phyloP scores from a whole-genome alignment of 305 asterid species.

The Fraxinus latifolia region DNA sequence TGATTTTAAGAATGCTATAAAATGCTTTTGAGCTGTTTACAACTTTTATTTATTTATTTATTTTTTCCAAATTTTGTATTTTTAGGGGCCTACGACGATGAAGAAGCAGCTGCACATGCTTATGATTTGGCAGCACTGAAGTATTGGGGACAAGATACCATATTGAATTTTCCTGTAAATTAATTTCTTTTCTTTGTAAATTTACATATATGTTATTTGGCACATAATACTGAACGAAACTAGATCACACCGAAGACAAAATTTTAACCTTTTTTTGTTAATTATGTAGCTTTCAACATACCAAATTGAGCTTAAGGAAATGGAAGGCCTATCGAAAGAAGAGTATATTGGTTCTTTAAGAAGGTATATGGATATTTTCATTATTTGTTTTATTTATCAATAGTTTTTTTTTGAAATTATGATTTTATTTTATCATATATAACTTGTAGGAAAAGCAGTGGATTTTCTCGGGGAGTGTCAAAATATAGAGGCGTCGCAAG shows the following conservation, averaged over 20 bases:
- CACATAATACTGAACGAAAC: background rate
- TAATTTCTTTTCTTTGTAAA: background rate
- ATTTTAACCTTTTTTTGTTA: background rate
- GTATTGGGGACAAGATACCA: slow-evolving; percentile 75
- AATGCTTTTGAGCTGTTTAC: background rate
- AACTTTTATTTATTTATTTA: background rate
- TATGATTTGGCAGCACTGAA: slow-evolving; percentile 68
- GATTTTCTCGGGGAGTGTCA: slow-evolving; percentile 96
- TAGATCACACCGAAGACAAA: background rate
- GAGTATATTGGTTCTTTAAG: slow-evolving; percentile 80
- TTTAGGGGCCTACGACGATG: slow-evolving; percentile 83
- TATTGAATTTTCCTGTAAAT: slow-evolving; percentile 71
- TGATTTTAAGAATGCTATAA: background rate
- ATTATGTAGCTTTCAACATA: slow-evolving; percentile 46
- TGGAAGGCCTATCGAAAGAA: slow-evolving; percentile 79
- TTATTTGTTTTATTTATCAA: background rate
- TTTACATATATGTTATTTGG: background rate
- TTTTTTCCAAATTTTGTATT: slow-evolving; percentile 35
- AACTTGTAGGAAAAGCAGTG: slow-evolving; percentile 76
- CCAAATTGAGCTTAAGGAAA: slow-evolving; percentile 62
- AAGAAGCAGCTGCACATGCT: slow-evolving; percentile 95
- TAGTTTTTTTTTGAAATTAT: background rate
- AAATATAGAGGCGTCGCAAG: slow-evolving; percentile 96
- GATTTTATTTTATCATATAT: background rate
- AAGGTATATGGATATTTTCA: slow-evolving; percentile 38